These are phyloP conservation scores for Trichosporon coremiiforme DNA, from an alignment of 1,284 basidiomycete species.

Conservation along the genomic window DNA sequence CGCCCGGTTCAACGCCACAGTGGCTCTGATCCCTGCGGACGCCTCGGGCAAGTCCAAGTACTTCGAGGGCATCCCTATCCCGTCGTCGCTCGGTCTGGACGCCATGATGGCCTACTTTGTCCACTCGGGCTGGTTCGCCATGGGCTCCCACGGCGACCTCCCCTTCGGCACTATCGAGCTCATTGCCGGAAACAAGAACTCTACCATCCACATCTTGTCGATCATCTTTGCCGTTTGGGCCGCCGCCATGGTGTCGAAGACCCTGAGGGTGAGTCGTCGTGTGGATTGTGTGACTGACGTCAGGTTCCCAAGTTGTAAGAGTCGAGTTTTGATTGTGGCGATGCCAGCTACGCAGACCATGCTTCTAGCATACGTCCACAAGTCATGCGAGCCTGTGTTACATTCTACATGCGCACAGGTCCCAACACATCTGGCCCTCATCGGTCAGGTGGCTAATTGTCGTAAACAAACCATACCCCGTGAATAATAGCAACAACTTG, in stretches of 20 bases:
- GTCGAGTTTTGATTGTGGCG: background rate
- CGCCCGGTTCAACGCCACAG: slow-evolving; percentile 97
- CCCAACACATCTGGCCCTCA: slow-evolving; percentile 13
- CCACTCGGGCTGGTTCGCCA: slow-evolving; percentile 75
- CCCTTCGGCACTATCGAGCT: slow-evolving; percentile 72
- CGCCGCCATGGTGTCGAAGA: slow-evolving; percentile 94
- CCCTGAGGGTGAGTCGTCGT: slow-evolving; percentile 64
- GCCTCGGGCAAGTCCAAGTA: slow-evolving; percentile 82
- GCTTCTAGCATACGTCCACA: background rate
- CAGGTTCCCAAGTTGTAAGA: slow-evolving; percentile 31
- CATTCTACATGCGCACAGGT: slow-evolving; percentile 14
- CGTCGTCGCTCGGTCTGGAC: slow-evolving; percentile 82
- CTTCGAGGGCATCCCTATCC: slow-evolving; percentile 98
- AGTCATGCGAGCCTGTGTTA: slow-evolving; percentile 1
- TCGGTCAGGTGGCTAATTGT: background rate
- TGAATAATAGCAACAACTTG: slow-evolving; percentile 17
- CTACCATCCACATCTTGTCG: slow-evolving; percentile 73
- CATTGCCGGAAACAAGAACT: slow-evolving; percentile 71
- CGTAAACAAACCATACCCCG: slow-evolving; percentile 13
- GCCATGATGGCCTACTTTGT: slow-evolving; percentile 79
- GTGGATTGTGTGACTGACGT: slow-evolving; percentile 10
- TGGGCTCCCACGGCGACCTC: slow-evolving; percentile 54
- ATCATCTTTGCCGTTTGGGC: slow-evolving; percentile 79
- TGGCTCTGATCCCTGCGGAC: slow-evolving; percentile 90
- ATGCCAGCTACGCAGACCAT: background rate